Evolutionary conservation across 1,139 yeast species (phyloP), one percentile per base, ranked within the genome.

Genomic region (Protomyces macrosporus): DNA sequence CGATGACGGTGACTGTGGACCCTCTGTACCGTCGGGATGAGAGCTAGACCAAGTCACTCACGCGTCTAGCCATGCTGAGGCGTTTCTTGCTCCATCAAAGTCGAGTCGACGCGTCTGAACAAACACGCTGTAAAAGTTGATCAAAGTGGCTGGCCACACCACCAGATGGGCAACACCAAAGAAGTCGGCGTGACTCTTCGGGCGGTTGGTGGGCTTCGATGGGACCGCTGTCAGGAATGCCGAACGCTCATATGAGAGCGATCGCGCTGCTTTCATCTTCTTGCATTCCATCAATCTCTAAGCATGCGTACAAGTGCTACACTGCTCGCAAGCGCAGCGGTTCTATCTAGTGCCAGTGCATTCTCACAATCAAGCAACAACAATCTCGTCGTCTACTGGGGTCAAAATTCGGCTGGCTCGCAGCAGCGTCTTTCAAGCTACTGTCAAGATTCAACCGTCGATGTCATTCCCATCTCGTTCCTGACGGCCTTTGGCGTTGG

Each of bases 331-430:
- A 50, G 42, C 33, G 30, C 55, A 3, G 45, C 45, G 5, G 30
- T 60, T 6, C n/a, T 42, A 3, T 23, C 33, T 7, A 30, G 58
- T n/a, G 42, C 48, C 14, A 14, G 36, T 16, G 69, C 66, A 3
- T 68, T 68, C 54, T 63, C 60, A 48, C 66, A 65, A 9, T 60
- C 67, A 10, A 52, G 66, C 3, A 63, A 57, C 62, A 57, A 81
- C 56, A 87, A 88, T 70, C 84, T 89, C 56, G 96, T 86, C 37
- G 81, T 88, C 14, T 90, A 90, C 76, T 90, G 97, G 97, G 97
- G 97, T 55, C 97, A 90, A 76, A 84, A 85, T 71, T 85, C 95
- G 16, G 87, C 84, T 39, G 69, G 67, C 39, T 72, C 83, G 52
- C 96, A 90, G 74, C 78, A 83, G 67, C 74, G 82, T 14, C 79